phyloP scores from a whole-genome alignment of 169 alveolate species.

The Eimeria brunetti region DNA sequence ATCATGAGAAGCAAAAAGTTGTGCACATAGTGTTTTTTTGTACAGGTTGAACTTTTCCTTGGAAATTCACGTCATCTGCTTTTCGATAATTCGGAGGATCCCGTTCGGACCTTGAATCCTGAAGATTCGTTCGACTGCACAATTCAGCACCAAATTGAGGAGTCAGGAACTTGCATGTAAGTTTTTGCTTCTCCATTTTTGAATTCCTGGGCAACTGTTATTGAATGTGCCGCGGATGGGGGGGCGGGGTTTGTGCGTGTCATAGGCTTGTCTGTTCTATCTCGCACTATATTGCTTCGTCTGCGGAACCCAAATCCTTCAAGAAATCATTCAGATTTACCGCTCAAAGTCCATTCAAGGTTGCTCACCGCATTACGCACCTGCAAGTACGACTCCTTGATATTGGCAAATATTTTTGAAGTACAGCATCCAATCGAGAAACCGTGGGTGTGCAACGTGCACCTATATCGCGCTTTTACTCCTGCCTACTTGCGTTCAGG shows the following conservation, averaged over 20 bases:
- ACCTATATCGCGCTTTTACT: not conserved
- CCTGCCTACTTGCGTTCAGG: slow-evolving; percentile 17
- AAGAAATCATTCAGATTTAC: slow-evolving; percentile 78
- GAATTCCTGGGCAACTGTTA: not conserved
- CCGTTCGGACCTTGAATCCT: slow-evolving; percentile 59
- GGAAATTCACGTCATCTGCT: slow-evolving; percentile 58
- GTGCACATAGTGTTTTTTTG: not conserved
- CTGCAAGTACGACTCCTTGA: slow-evolving; percentile 32
- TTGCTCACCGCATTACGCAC: slow-evolving; percentile 55
- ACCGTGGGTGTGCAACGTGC: not conserved
- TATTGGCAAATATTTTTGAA: too few relatives aligned
- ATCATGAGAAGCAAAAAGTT: not conserved
- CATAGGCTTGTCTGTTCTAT: slow-evolving; percentile 76
- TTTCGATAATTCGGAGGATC: slow-evolving; percentile 77
- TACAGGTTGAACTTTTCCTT: slow-evolving; percentile 70
- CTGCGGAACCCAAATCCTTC: slow-evolving; percentile 75
- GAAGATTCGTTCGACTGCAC: slow-evolving; percentile 78
- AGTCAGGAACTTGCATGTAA: slow-evolving; percentile 75
- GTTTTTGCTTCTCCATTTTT: not conserved
- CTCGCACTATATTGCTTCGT: slow-evolving; percentile 74
- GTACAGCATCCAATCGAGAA: not conserved
- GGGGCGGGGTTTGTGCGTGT: not conserved
- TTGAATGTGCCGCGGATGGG: not conserved
- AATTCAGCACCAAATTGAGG: slow-evolving; percentile 67
- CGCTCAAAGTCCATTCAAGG: slow-evolving; percentile 75